phyloP scores from a whole-genome alignment of 352 stramenopile genomes.

The Phytophthora sp. region DNA sequence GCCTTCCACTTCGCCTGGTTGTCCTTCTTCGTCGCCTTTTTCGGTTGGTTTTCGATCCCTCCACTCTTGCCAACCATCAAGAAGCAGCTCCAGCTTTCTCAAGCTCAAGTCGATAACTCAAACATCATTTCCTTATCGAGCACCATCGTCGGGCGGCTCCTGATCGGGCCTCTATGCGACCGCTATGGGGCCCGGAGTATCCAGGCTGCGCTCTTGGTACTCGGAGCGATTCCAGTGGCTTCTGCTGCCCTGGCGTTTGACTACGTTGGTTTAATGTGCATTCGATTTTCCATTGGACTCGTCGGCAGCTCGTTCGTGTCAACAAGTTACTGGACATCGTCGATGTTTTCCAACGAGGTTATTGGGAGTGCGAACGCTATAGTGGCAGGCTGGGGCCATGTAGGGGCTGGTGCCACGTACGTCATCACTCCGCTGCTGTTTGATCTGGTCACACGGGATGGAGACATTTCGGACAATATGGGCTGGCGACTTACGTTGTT shows the following conservation, averaged over 20 bases:
- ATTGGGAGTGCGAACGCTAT: slow-evolving; percentile 94
- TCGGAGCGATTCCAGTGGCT: slow-evolving; percentile 84
- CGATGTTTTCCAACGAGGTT: slow-evolving; percentile 94
- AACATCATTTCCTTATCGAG: slow-evolving; percentile 90
- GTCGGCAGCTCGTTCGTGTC: slow-evolving; percentile 92
- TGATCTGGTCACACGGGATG: slow-evolving; percentile 74
- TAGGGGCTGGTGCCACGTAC: slow-evolving; percentile 89
- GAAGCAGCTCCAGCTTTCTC: slow-evolving; percentile 61
- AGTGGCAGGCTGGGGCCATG: slow-evolving; percentile 92
- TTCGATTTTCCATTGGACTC: slow-evolving; percentile 94
- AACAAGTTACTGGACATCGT: slow-evolving; percentile 92
- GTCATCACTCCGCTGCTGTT: slow-evolving; percentile 89
- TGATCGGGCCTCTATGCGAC: slow-evolving; percentile 92
- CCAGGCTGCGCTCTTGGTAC: slow-evolving; percentile 76
- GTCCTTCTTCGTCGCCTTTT: slow-evolving; percentile 94
- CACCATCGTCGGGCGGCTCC: slow-evolving; percentile 90
- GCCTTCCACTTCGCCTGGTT: slow-evolving; percentile 95
- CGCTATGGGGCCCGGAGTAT: slow-evolving; percentile 87
- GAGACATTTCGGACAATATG: slow-evolving; percentile 56
- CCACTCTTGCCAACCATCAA: slow-evolving; percentile 35
- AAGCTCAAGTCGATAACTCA: slow-evolving; percentile 86
- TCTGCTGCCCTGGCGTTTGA: slow-evolving; percentile 79
- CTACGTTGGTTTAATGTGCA: slow-evolving; percentile 69
- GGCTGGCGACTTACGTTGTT: slow-evolving; percentile 92
- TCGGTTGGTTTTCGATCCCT: slow-evolving; percentile 93